Evolutionary conservation across 805 yeast genomes (phyloP).

Genomic region (Candida methanosorbosa): DNA sequence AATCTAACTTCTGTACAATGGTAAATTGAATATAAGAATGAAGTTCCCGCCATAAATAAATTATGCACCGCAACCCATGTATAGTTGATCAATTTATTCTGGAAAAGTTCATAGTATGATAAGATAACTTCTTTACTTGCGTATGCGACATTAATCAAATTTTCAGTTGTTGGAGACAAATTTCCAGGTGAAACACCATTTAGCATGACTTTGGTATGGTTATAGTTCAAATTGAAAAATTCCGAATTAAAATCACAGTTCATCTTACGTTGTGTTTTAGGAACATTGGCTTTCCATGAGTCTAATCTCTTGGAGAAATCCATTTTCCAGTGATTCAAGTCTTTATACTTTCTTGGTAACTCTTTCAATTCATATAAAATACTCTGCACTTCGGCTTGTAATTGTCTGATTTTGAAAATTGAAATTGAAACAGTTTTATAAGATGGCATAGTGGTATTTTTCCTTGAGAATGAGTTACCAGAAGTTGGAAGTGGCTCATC

Average conservation of each 20-base stretch:
- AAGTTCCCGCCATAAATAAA: conserved; percentile 81
- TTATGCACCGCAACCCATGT: conserved; percentile 94
- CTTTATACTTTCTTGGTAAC: conserved; percentile 52
- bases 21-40: conserved; percentile 70
- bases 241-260: conserved; percentile 68
- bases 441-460: conserved; percentile 25
- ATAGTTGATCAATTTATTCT: conserved; percentile 58
- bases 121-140: conserved; percentile 61
- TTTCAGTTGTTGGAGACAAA: conserved; percentile 41
- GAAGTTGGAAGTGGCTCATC: neutral
- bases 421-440: conserved; percentile 62
- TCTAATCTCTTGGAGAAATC: conserved; percentile 44
- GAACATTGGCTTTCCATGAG: conserved; percentile 52
- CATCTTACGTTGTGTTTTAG: conserved; percentile 48
- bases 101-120: conserved; percentile 50
- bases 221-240: conserved; percentile 67
- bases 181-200: conserved; percentile 75
- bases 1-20: conserved; percentile 49
- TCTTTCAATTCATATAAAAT: conserved; percentile 65
- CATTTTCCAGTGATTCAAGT: conserved; percentile 54
- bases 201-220: conserved; percentile 62
- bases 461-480: conserved; percentile 3
- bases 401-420: conserved; percentile 58
- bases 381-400: conserved; percentile 73
- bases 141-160: conserved; percentile 47